Conservation (phyloP, 2,329 filamentous ascomycete genomes). For the Pestalotiopsis sp. region DNA sequence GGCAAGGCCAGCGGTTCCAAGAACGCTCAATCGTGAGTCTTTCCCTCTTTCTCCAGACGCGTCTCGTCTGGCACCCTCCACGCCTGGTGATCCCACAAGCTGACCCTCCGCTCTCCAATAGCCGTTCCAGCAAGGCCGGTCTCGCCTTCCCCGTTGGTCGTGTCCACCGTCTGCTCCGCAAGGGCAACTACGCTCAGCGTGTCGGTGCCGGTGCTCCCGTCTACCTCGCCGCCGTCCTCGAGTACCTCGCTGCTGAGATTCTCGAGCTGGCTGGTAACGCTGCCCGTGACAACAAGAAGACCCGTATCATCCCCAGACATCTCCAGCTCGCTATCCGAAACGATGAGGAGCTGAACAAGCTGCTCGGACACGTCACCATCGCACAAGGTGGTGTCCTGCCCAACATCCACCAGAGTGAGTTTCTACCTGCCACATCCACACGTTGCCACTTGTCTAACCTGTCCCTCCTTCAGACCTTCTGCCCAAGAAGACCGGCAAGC, state of each 20-base stretch:
- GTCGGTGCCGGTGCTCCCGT: conserved; percentile 98
- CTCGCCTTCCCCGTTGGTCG: conserved; percentile 98
- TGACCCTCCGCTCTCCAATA: conserved; percentile 56
- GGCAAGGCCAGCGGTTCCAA: conserved; percentile 99
- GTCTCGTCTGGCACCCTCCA: conserved; percentile 12
- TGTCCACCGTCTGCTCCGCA: conserved; percentile 98
- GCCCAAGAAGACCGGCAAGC: conserved; percentile 98
- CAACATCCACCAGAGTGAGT: conserved; percentile 96
- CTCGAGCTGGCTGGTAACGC: conserved; percentile 98
- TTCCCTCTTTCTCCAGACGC: conserved; percentile 9
- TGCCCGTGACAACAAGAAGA: conserved; percentile 99
- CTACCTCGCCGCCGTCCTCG: conserved; percentile 95
- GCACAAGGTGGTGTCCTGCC: conserved; percentile 96
- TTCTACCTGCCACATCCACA: conserved; percentile 24
- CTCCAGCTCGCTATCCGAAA: conserved; percentile 99
- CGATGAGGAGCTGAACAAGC: conserved; percentile 99
- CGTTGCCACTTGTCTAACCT: conserved; percentile 38
- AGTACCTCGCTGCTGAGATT: conserved; percentile 98
- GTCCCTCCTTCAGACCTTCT: conserved; percentile 72
- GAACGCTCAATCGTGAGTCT: conserved; percentile 96
- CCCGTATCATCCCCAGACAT: conserved; percentile 98
- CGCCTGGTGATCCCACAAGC: conserved; percentile 23
- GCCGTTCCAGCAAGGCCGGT: conserved; percentile 98
- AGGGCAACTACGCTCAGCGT: conserved; percentile 99
- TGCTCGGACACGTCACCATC: conserved; percentile 93